Evolutionary conservation across 2,329 filamentous ascomycete species (phyloP).

Genomic region (Diatrype stigma): DNA sequence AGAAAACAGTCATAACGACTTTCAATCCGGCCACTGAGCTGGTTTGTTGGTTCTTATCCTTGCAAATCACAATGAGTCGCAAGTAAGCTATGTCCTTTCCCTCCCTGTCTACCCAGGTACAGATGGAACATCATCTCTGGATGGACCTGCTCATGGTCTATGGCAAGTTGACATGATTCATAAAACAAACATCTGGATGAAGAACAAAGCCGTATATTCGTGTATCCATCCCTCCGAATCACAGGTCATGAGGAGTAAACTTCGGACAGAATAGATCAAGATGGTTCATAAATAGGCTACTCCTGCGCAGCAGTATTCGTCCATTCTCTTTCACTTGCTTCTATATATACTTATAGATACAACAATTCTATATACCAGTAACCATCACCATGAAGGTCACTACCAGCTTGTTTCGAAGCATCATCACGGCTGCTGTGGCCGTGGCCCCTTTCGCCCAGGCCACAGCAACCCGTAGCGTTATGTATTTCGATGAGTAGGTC

Average conservation of each 20-base stretch:
- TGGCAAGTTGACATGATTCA: too few relatives aligned
- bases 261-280: neutral
- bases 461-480: slow-evolving; percentile 22
- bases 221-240: neutral
- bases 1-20: too few relatives aligned
- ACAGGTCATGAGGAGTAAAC: neutral
- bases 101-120: too few relatives aligned
- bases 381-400: neutral
- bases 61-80: too few relatives aligned
- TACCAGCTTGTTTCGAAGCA: neutral
- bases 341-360: neutral
- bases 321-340: neutral
- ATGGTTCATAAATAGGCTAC: neutral
- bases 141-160: too few relatives aligned
- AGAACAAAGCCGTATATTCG: neutral
- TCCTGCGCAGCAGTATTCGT: neutral
- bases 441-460: neutral
- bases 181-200: too few relatives aligned
- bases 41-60: too few relatives aligned
- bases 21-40: too few relatives aligned
- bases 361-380: neutral
- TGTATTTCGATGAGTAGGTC: slow-evolving; percentile 29
- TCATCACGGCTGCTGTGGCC: neutral
- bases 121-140: too few relatives aligned
- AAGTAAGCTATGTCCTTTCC: too few relatives aligned